phyloP scores from a whole-genome alignment of 352 stramenopile genomes.

The Pythium phragmiticola region DNA sequence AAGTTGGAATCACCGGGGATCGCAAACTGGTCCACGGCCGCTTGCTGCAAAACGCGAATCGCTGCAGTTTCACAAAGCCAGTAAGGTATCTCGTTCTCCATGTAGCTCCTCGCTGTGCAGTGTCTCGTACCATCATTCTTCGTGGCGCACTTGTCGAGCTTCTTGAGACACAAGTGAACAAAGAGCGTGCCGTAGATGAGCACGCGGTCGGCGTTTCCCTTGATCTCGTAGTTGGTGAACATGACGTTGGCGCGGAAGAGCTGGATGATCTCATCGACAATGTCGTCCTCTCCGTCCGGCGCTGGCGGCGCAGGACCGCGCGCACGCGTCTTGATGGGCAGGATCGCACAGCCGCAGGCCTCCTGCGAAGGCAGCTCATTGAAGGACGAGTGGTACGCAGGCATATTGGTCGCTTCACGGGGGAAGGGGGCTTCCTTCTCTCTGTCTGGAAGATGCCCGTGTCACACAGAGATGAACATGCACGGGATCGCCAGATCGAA shows the following conservation, averaged over 20 bases:
- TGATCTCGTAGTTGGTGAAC: slow-evolving; percentile 94
- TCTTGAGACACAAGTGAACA: slow-evolving; percentile 90
- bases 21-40: slow-evolving; percentile 81
- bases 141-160: slow-evolving; percentile 78
- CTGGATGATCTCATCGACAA: slow-evolving; percentile 92
- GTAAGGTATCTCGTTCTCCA: background rate
- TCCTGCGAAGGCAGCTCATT: slow-evolving; percentile 73
- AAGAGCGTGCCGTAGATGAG: slow-evolving; percentile 95
- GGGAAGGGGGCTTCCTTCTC: background rate
- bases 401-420: slow-evolving; percentile 44
- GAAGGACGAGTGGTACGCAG: slow-evolving; percentile 91
- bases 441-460: background rate
- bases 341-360: slow-evolving; percentile 84
- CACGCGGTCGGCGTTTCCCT: slow-evolving; percentile 88
- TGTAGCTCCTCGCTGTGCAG: background rate
- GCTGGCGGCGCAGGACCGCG: slow-evolving; percentile 83
- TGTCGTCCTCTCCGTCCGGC: slow-evolving; percentile 83
- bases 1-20: slow-evolving; percentile 88
- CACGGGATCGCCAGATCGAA: slow-evolving; percentile 4
- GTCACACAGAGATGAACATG: slow-evolving; percentile 6
- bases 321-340: slow-evolving; percentile 89
- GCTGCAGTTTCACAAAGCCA: slow-evolving; percentile 30
- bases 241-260: slow-evolving; percentile 94
- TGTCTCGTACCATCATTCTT: slow-evolving; percentile 61
- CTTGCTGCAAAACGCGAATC: slow-evolving; percentile 73